phyloP scores from a whole-genome alignment of 2,329 filamentous ascomycete genomes.

The Colletotrichum sp. region DNA sequence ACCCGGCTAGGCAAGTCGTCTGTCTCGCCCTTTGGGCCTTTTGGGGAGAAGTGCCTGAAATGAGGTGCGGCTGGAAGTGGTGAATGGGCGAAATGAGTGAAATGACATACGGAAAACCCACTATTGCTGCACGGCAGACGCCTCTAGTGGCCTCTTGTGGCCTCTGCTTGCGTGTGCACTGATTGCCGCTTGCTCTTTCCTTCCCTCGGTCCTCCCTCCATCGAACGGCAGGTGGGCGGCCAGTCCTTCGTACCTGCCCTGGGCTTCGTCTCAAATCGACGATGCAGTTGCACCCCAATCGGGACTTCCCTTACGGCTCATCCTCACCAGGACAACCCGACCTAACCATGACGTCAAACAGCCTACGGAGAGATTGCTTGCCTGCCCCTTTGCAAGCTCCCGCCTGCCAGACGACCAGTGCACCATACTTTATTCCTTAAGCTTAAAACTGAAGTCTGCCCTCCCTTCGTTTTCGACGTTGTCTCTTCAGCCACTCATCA shows the following conservation, averaged over 20 bases:
- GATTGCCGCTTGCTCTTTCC: background rate
- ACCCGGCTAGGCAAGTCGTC: background rate
- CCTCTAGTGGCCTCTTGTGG: background rate
- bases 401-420: background rate
- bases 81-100: background rate
- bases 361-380: background rate
- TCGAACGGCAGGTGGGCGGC: background rate
- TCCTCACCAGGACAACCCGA: background rate
- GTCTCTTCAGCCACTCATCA: slow-evolving; percentile 5
- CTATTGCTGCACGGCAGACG: background rate
- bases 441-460: slow-evolving; percentile 4
- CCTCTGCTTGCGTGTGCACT: background rate
- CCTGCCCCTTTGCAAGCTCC: background rate
- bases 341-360: slow-evolving; percentile 16
- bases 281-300: background rate
- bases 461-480: background rate
- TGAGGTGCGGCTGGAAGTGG: background rate
- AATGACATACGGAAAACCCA: slow-evolving; percentile 11
- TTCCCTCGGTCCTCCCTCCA: background rate
- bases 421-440: slow-evolving; percentile 1
- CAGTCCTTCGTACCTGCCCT: background rate
- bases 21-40: background rate
- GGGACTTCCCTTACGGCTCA: background rate
- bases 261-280: slow-evolving; percentile 5
- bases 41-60: background rate